Evolutionary conservation across 768 basidiomycete genomes (phyloP).

Genomic region (Termitomyces sp.): DNA sequence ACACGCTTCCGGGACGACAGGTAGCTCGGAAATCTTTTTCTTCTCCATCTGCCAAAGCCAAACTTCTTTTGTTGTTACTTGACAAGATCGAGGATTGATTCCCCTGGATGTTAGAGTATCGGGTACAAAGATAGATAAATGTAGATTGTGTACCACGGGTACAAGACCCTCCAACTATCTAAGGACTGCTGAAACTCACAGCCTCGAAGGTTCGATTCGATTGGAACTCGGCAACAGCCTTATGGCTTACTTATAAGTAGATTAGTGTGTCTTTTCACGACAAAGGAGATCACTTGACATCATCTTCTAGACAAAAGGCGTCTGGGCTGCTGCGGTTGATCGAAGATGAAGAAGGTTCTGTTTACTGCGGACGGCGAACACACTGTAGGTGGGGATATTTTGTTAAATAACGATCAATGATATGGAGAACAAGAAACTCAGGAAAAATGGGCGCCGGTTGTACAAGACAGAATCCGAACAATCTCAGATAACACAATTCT

Average conservation of each 20-base stretch:
- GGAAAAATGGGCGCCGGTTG: background rate
- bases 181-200: background rate
- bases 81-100: background rate
- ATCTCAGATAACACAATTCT: conserved; percentile 6
- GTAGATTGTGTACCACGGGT: background rate
- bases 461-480: background rate
- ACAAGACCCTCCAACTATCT: background rate
- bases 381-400: background rate
- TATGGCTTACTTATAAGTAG: background rate
- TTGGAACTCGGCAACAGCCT: background rate
- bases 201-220: background rate
- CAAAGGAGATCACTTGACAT: background rate
- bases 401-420: background rate
- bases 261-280: background rate
- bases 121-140: background rate
- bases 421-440: background rate
- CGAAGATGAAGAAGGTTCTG: too few relatives aligned
- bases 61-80: conserved; percentile 3
- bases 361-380: background rate
- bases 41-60: conserved; percentile 4
- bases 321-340: too few relatives aligned
- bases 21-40: conserved; percentile 7
- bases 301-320: background rate
- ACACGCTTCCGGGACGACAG: conserved; percentile 11
- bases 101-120: background rate